Conservation (phyloP, 169 alveolate species). For the Cryptosporidium sp. region DNA sequence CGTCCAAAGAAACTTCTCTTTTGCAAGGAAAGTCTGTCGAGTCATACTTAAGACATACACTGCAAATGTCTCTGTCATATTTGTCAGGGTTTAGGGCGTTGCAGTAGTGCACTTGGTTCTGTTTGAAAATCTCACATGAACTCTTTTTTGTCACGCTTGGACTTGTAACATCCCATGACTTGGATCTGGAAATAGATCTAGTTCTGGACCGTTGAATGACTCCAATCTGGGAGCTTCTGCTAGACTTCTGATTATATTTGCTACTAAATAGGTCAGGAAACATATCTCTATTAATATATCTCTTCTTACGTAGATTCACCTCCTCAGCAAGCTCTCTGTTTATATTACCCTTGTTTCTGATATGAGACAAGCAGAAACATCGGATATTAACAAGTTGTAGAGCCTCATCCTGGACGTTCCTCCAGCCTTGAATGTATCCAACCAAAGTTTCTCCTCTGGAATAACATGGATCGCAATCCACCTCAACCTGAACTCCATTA, state of each 20-base stretch:
- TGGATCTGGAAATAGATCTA: constrained; percentile 47
- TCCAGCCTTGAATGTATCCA: constrained; percentile 31
- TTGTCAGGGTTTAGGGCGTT: constrained; percentile 24
- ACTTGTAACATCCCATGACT: constrained; percentile 46
- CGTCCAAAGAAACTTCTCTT: not conserved
- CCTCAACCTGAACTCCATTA: constrained; percentile 17
- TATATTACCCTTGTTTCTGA: not conserved
- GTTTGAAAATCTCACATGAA: constrained; percentile 21
- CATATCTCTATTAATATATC: constrained; percentile 53
- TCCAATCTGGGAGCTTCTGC: constrained; percentile 50
- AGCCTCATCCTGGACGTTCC: constrained; percentile 29
- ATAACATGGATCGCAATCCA: constrained; percentile 43
- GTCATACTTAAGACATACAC: constrained; percentile 30
- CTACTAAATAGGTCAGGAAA: constrained; percentile 48
- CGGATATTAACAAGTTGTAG: constrained; percentile 6
- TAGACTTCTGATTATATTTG: constrained; percentile 33
- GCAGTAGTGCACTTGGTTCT: constrained; percentile 33
- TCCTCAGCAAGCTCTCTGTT: constrained; percentile 8
- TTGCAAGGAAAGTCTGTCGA: constrained; percentile 30
- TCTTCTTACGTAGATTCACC: constrained; percentile 31
- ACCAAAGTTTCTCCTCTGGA: constrained; percentile 28
- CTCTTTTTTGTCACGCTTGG: constrained; percentile 8
- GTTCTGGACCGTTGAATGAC: constrained; percentile 56
- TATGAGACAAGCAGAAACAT: constrained; percentile 29
- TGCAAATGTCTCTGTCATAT: constrained; percentile 36